Evolutionary conservation across 768 basidiomycete genomes (phyloP).

Genomic region (Lactarius psammicola): DNA sequence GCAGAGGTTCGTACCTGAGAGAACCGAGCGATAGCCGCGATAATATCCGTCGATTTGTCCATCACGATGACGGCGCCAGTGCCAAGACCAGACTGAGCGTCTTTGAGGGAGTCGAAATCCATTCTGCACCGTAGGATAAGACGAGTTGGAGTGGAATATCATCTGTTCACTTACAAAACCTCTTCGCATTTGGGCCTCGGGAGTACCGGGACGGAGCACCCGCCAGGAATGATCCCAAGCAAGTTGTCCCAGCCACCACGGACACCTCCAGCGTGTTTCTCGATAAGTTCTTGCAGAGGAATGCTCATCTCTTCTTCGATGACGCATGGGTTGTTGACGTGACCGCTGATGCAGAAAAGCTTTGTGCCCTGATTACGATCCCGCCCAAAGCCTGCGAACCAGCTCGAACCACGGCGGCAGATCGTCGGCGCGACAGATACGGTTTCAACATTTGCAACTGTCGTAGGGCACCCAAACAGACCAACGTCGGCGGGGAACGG

Average conservation of each 20-base stretch:
- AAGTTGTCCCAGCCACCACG: constrained; percentile 95
- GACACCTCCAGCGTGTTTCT: constrained; percentile 97
- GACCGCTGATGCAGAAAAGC: constrained; percentile 92
- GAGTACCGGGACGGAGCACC: constrained; percentile 90
- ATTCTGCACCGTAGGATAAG: constrained; percentile 51
- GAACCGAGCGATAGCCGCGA: constrained; percentile 93
- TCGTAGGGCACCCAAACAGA: constrained; percentile 94
- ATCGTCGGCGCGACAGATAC: constrained; percentile 98
- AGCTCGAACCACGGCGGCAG: constrained; percentile 78
- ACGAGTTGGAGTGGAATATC: neutral
- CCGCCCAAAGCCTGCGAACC: constrained; percentile 93
- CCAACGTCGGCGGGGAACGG: constrained; percentile 99
- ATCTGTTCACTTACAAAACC: constrained; percentile 67
- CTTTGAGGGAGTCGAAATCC: constrained; percentile 98
- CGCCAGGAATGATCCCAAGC: constrained; percentile 95
- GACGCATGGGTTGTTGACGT: constrained; percentile 97
- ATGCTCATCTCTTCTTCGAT: constrained; percentile 99
- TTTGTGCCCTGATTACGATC: constrained; percentile 97
- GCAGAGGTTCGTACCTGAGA: constrained; percentile 50
- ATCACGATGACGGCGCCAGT: constrained; percentile 99
- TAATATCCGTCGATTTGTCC: constrained; percentile 96
- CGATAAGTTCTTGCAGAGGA: constrained; percentile 86
- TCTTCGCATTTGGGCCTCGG: constrained; percentile 80
- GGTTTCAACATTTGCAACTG: constrained; percentile 98
- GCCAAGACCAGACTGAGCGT: constrained; percentile 93